Base-by-base conservation (phyloP, 805 yeast species). In the Kluyveromyces siamensis region DNA sequence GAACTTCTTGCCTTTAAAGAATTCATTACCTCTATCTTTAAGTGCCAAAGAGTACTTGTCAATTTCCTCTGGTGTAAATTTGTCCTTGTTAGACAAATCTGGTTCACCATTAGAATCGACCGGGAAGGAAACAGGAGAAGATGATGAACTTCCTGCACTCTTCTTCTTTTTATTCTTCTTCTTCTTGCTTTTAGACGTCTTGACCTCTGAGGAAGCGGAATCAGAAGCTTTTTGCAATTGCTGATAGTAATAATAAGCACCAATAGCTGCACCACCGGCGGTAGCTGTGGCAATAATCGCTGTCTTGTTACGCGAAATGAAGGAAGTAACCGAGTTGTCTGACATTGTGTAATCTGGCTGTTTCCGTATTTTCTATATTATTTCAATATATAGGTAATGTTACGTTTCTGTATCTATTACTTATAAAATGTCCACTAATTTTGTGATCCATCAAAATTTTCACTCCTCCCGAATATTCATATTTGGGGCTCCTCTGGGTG, bases 1-100 rank as follows among this genome's bases (percentile, higher is more conserved):
- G 62, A 75, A 86, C 47, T 84, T 72, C 69, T 86, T 84, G 35
- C 63, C 61, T 67, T 83, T 85, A 75, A 87, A 93, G 50, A 72
- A 79, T 46, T 73, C 75, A 68, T 93, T 93, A 61, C 99, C 99
- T 49, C 85, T 89, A 60, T 83, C 91, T 70, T 93, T 93, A 70
- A 91, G 77, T 40, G 83, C 80, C 47, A 79, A 65, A 6, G 96
- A 87, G 75, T 83, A 76, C 45, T 73, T 72, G 40, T 77, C 83
- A 67, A 74, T 82, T 56, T 79, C 78, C 53, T 71, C 74, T 5
- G 63, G 72, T 8, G 78, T 59, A 52, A 84, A 72, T 2, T 59
- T 55, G 10, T 68, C 61, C 21, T 82, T 68, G 44, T 62, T 61
- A 38, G 75, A 68, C 41, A 85, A 59, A 17, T 69, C 71, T 6